Percentiles rank a stretch among this genome's conserved stretches.
phyloP scores from a whole-genome alignment of 2,329 filamentous ascomycete species.

The Gaeumannomyces tritici region DNA sequence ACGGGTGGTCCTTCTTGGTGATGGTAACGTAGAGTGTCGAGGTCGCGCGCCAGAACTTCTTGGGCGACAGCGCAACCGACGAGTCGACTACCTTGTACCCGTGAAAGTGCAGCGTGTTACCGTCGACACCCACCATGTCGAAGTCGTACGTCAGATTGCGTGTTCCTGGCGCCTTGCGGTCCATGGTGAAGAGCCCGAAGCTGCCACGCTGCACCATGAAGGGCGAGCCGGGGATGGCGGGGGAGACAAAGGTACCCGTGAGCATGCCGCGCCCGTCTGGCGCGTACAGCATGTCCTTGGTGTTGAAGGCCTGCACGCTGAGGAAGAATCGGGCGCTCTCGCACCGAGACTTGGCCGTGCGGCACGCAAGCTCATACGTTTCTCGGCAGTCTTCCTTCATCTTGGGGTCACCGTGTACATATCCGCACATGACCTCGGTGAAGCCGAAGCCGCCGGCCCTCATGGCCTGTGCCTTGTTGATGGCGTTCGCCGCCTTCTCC shows the following conservation, averaged over 20 bases:
- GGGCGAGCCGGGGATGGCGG: slow-evolving; percentile 43
- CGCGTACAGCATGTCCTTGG: slow-evolving; percentile 33
- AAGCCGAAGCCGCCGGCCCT: slow-evolving; percentile 46
- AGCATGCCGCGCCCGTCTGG: slow-evolving; percentile 41
- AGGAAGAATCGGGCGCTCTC: slow-evolving; percentile 50
- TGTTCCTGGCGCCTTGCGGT: slow-evolving; percentile 44
- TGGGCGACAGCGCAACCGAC: slow-evolving; percentile 44
- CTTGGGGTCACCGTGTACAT: slow-evolving; percentile 37
- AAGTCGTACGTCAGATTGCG: slow-evolving; percentile 53
- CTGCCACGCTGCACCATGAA: slow-evolving; percentile 50
- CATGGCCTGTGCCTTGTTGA: slow-evolving; percentile 30
- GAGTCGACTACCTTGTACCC: slow-evolving; percentile 55
- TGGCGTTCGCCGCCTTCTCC: slow-evolving; percentile 23
- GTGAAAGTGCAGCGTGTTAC: slow-evolving; percentile 44
- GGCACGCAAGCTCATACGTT: slow-evolving; percentile 43
- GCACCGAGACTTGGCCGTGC: slow-evolving; percentile 40
- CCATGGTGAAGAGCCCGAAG: slow-evolving; percentile 46
- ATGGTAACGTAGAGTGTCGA: slow-evolving; percentile 54
- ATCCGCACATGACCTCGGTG: slow-evolving; percentile 55
- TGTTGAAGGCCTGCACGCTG: slow-evolving; percentile 46
- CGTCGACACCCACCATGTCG: slow-evolving; percentile 45
- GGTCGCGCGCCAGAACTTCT: slow-evolving; percentile 51
- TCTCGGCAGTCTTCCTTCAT: slow-evolving; percentile 33
- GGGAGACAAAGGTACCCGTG: slow-evolving; percentile 50
- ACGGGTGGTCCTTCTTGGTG: slow-evolving; percentile 24